These are phyloP conservation scores for Cytospora piceae DNA, from an alignment of 2,329 filamentous ascomycete species.

Conservation along the genomic window DNA sequence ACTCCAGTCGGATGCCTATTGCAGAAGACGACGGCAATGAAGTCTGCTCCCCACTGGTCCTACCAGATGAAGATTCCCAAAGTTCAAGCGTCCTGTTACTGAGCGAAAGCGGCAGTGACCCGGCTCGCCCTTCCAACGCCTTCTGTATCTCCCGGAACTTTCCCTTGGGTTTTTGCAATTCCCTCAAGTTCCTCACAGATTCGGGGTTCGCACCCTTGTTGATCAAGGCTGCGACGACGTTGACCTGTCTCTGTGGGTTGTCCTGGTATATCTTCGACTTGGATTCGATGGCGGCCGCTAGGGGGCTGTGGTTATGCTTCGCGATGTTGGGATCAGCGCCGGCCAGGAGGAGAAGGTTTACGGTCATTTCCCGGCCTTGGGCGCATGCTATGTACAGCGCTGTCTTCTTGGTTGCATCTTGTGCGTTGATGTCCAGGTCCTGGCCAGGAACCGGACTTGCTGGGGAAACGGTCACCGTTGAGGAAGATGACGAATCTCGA, in stretches of 20 bases:
- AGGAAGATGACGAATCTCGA: slow-evolving; percentile 10
- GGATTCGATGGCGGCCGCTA: slow-evolving; percentile 15
- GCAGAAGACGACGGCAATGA: slow-evolving; percentile 3
- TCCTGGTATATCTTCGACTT: background rate
- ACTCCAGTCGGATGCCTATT: background rate
- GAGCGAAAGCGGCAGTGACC: background rate
- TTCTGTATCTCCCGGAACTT: slow-evolving; percentile 7
- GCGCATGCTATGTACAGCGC: slow-evolving; percentile 21
- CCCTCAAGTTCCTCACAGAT: background rate
- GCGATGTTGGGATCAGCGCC: slow-evolving; percentile 20
- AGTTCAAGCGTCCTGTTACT: background rate
- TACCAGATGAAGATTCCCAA: background rate
- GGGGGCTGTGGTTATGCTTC: slow-evolving; percentile 3
- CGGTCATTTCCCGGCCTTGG: slow-evolving; percentile 9
- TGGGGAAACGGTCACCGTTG: background rate
- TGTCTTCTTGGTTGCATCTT: slow-evolving; percentile 16
- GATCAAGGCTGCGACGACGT: slow-evolving; percentile 8
- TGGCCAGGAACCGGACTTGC: background rate
- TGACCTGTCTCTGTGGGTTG: background rate
- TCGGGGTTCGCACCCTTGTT: slow-evolving; percentile 8
- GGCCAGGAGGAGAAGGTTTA: slow-evolving; percentile 14
- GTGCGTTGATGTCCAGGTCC: slow-evolving; percentile 24
- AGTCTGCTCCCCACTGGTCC: slow-evolving; percentile 14
- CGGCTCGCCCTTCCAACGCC: slow-evolving; percentile 9
- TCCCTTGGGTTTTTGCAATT: background rate